Evolutionary conservation across 1,139 yeast species (phyloP), one percentile per base, ranked within the genome.

Genomic region (Meyerozyma elateridarum): DNA sequence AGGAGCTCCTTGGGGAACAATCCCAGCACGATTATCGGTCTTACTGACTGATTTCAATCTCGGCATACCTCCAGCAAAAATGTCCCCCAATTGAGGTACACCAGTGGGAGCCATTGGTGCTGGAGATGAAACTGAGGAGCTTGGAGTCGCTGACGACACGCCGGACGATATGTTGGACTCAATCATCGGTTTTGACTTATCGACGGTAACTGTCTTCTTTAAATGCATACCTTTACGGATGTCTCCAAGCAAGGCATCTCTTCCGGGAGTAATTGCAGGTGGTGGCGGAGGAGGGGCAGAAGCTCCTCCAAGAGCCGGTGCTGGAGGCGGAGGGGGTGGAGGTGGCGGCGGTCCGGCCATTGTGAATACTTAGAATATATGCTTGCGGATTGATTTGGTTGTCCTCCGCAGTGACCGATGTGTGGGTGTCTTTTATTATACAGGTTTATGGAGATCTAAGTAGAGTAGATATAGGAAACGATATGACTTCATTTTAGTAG

Each of bases 31-130:
- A 39, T 65, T 65, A 39, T 70, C 73, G 20, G 50, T 51, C 17
- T 61, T 64, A 49, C 51, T 14, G 24, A 71, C 70, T 40, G 78
- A 79, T 45, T 74, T 77, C 44, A 87, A 63, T 48, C 83, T 85
- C 6, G 96, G 95, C 54, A 87, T 71, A 1, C 95, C 95, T 8
- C 85, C 88, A 6, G 95, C 93, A 54, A 85, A 79, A 11, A 85
- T 71, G 36, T 83, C 91, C 15, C 89, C 94, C 40, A 85, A 57
- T 48, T 68, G 79, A n/a, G 80, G 81, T 3, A 64, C 64, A 26
- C 65, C 61, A 32, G 45, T 32, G 44, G 64, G 35, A 7, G 44
- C 34, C 15, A 44, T 39, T 4, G 41, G 31, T 16, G 46, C 36
- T 9, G 43, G 35, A 13, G 58, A 48, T n/a, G 45, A 9, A 2